Evolutionary conservation across 2,329 filamentous ascomycete genomes (phyloP).

Genomic region (Aureobasidium leucospermi): DNA sequence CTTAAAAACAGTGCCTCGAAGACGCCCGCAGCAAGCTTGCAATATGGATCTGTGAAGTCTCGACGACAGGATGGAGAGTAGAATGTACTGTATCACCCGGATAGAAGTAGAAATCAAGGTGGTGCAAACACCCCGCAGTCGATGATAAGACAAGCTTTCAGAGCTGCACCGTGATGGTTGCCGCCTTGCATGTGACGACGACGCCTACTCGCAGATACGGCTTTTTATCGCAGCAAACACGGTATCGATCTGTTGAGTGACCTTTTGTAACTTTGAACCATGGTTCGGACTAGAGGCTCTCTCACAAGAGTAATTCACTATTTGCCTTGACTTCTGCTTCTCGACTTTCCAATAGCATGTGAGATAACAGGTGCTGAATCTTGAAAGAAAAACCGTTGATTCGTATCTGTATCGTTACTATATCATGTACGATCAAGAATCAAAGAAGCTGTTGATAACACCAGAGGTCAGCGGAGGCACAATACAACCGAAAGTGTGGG

Average conservation of each 20-base stretch:
- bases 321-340: neutral
- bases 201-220: neutral
- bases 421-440: constrained; percentile 12
- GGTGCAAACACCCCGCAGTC: constrained; percentile 8
- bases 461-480: constrained; percentile 9
- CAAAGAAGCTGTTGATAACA: constrained; percentile 7
- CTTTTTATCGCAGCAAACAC: neutral
- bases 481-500: neutral
- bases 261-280: neutral
- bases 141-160: constrained; percentile 8
- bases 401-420: constrained; percentile 11
- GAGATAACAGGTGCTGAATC: neutral
- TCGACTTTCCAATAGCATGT: neutral
- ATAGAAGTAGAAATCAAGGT: constrained; percentile 10
- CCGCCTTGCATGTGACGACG: constrained; percentile 10
- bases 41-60: neutral
- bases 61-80: neutral
- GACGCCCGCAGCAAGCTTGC: neutral
- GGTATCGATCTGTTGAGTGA: neutral
- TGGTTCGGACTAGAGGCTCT: neutral
- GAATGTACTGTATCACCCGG: neutral
- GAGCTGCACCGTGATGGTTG: constrained; percentile 7
- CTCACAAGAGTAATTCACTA: neutral
- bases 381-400: neutral
- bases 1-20: neutral